These are phyloP conservation scores for Leptosphaerulina australis DNA, from an alignment of 2,329 filamentous ascomycete genomes.

Conservation along the genomic window DNA sequence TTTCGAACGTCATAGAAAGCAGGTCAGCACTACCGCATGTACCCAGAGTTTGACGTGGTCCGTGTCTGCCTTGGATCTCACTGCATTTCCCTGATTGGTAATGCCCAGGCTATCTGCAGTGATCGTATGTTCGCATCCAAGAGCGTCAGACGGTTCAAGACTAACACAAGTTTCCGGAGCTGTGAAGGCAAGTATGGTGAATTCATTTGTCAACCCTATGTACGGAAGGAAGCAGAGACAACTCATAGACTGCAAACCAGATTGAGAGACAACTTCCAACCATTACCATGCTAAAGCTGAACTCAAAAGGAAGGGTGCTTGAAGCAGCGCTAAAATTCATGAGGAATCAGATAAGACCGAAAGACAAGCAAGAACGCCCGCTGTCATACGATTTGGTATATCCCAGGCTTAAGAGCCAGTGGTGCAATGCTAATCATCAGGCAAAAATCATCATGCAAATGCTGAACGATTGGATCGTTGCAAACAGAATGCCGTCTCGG, in stretches of 20 bases:
- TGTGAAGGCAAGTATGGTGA: not conserved
- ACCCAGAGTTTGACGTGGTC: not conserved
- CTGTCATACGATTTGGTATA: constrained; percentile 39
- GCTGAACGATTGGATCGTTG: constrained; percentile 22
- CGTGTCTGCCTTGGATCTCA: not conserved
- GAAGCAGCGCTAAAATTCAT: not conserved
- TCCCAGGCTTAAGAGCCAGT: constrained; percentile 21
- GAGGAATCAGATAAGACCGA: not conserved
- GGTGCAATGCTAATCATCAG: constrained; percentile 18
- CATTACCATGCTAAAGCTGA: constrained; percentile 19
- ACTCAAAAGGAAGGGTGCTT: constrained; percentile 1
- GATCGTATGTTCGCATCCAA: not conserved
- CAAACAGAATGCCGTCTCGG: constrained; percentile 20
- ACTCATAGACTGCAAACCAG: not conserved
- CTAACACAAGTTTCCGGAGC: not conserved
- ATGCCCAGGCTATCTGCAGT: not conserved
- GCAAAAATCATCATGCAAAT: constrained; percentile 16
- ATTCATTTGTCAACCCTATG: constrained; percentile 3
- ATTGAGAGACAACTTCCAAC: constrained; percentile 13
- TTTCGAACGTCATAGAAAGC: constrained; percentile 2
- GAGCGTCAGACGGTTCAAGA: not conserved
- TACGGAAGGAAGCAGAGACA: constrained; percentile 10
- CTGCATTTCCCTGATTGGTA: not conserved
- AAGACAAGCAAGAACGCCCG: constrained; percentile 24
- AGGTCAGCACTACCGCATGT: constrained; percentile 6